phyloP scores from a whole-genome alignment of 2,329 filamentous ascomycete genomes.

The Diaporthe capsici region DNA sequence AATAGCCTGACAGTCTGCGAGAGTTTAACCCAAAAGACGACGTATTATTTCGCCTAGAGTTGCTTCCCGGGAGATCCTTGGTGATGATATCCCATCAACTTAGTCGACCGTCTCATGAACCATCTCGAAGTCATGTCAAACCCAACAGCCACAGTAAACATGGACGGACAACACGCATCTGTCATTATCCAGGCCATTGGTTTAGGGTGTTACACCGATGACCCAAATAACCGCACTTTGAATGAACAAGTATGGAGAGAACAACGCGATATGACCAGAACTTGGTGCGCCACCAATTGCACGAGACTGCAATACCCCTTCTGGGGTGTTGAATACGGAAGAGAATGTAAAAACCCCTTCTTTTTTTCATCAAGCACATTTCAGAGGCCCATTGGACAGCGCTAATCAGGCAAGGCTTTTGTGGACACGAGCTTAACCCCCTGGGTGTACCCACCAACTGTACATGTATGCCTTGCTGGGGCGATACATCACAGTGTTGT shows the following conservation, averaged over 20 bases:
- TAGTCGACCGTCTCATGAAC: background rate
- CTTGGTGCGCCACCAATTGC: background rate
- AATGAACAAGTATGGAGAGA: background rate
- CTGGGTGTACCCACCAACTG: background rate
- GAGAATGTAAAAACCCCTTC: background rate
- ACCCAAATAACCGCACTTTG: background rate
- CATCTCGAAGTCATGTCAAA: background rate
- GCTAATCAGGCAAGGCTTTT: background rate
- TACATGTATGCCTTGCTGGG: background rate
- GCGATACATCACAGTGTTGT: background rate
- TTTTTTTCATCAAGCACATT: background rate
- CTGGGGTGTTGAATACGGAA: constrained; percentile 1
- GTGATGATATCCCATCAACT: background rate
- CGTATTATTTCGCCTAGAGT: background rate
- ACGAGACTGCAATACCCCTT: background rate
- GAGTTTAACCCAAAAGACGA: too few relatives aligned
- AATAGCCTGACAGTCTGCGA: background rate
- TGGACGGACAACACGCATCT: background rate
- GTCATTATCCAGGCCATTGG: background rate
- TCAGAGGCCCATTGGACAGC: background rate
- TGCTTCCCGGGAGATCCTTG: too few relatives aligned
- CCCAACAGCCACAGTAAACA: background rate
- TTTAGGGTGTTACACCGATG: background rate
- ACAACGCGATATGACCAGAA: background rate
- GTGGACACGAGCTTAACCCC: background rate